Percentiles rank a stretch among this genome's conserved stretches.
Conservation (phyloP, 805 yeast genomes). For the Tetrapisispora pingtungensis region DNA sequence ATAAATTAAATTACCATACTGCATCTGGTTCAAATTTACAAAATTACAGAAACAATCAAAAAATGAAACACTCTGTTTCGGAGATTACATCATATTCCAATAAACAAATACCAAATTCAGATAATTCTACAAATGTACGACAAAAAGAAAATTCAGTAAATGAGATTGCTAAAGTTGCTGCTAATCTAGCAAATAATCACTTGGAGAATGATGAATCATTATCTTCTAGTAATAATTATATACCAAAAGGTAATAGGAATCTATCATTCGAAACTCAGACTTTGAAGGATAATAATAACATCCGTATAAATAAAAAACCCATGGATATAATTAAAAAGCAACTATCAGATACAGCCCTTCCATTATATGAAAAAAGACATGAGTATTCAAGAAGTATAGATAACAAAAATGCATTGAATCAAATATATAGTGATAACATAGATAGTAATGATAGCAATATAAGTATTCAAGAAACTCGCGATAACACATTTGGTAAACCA, state of each 20-base stretch:
- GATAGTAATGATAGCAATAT: too few relatives aligned
- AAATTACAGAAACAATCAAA: background rate
- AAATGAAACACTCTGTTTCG: background rate
- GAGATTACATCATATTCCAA: background rate
- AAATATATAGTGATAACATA: too few relatives aligned
- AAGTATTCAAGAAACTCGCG: background rate
- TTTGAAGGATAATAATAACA: too few relatives aligned
- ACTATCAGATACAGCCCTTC: background rate
- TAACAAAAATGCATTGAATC: too few relatives aligned
- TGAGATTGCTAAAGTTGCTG: slow-evolving; percentile 1
- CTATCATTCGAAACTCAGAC: background rate
- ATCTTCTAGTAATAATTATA: background rate
- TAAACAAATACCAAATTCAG: background rate
- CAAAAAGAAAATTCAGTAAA: background rate
- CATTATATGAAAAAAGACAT: background rate
- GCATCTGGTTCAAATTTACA: background rate
- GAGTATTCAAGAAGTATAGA: background rate
- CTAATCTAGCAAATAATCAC: background rate
- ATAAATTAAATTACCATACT: background rate
- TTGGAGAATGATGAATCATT: background rate
- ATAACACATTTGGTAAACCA: background rate
- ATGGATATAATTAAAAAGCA: background rate
- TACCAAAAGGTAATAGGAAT: too few relatives aligned
- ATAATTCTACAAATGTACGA: background rate
- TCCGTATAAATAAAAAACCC: too few relatives aligned